Conservation (phyloP, 139 green algal species). For the Tetradesmus obliquus region DNA sequence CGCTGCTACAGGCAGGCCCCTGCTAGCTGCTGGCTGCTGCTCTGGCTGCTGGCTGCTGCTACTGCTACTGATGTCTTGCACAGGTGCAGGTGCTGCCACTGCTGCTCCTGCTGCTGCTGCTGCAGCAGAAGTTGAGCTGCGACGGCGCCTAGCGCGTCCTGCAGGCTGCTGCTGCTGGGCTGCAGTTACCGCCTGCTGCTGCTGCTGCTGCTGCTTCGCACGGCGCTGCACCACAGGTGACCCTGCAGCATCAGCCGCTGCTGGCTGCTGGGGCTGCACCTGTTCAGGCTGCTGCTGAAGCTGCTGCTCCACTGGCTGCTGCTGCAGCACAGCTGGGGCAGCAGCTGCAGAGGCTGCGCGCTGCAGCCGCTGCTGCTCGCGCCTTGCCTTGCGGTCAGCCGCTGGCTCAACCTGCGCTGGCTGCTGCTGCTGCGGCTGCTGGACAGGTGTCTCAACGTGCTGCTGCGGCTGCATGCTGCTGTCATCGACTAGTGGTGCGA, state of each 20-base stretch:
- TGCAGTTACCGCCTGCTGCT: neutral
- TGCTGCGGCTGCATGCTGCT: neutral
- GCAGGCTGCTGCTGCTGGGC: neutral
- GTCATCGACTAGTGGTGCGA: neutral
- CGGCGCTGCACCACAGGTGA: neutral
- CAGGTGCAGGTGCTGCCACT: neutral
- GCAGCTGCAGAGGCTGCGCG: neutral
- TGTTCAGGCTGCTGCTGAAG: neutral
- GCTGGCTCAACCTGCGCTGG: neutral
- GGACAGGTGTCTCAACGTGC: neutral
- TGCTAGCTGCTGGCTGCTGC: conserved; percentile 14
- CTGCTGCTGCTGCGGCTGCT: neutral
- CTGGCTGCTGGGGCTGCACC: neutral
- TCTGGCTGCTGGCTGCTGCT: neutral
- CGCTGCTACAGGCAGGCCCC: neutral
- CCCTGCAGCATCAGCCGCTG: neutral
- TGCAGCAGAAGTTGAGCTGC: neutral
- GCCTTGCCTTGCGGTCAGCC: neutral
- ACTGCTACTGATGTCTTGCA: neutral
- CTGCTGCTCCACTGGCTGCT: neutral
- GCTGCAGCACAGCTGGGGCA: neutral
- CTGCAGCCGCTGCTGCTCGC: neutral
- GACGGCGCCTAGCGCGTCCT: neutral
- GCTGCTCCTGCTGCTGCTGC: neutral
- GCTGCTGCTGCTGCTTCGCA: conserved; percentile 12